Conservation (phyloP, 305 asterid genomes). For the Plantago coronopus region DNA sequence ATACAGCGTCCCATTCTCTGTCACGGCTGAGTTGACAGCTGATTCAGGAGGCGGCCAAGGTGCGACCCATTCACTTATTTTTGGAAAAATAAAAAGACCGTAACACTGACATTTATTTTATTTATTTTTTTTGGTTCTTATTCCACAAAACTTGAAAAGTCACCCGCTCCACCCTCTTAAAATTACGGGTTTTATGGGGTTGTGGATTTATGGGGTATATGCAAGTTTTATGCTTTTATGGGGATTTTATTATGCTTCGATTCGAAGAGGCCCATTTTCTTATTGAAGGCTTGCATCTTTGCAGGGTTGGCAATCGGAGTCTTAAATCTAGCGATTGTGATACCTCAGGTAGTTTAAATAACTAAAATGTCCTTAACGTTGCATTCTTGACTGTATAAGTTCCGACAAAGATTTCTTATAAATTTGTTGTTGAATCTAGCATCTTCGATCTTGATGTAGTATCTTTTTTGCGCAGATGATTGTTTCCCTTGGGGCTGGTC, state of each 20-base stretch:
- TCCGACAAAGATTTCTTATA: neutral
- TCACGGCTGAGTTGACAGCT: conserved; percentile 95
- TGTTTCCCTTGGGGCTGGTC: conserved; percentile 98
- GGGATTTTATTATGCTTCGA: neutral
- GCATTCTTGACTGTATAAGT: neutral
- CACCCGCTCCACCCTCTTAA: too few relatives aligned
- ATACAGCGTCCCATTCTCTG: conserved; percentile 92
- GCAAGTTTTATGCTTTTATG: too few relatives aligned
- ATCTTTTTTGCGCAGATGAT: conserved; percentile 53
- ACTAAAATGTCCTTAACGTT: neutral
- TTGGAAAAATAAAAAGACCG: too few relatives aligned
- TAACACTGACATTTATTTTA: neutral
- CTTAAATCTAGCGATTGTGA: conserved; percentile 90
- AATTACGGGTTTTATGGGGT: too few relatives aligned
- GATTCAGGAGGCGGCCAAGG: conserved; percentile 99
- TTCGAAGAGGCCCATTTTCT: conserved; percentile 16
- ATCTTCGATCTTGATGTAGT: conserved; percentile 14
- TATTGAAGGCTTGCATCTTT: conserved; percentile 23
- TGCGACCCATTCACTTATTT: conserved; percentile 20
- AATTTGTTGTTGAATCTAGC: neutral
- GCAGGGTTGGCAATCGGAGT: conserved; percentile 99
- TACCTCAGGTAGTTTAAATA: conserved; percentile 78
- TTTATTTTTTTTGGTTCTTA: neutral
- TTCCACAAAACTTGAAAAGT: too few relatives aligned
- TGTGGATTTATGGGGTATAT: too few relatives aligned